phyloP scores from a whole-genome alignment of 2,329 filamentous ascomycete species.

The Chlorencoelia australis region DNA sequence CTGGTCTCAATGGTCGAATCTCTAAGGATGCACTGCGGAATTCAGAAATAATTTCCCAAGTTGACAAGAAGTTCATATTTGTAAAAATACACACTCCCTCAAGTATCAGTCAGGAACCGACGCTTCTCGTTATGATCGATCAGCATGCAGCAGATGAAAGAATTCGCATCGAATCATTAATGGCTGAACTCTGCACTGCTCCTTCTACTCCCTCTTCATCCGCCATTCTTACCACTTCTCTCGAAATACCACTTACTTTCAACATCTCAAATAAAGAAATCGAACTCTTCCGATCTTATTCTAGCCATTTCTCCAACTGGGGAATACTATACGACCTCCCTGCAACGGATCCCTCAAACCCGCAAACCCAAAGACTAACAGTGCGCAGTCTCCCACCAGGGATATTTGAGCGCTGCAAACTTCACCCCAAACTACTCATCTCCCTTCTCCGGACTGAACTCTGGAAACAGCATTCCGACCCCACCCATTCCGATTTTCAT shows the following conservation, averaged over 20 bases:
- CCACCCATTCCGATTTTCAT: background rate
- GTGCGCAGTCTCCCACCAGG: constrained; percentile 55
- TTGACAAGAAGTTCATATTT: constrained; percentile 85
- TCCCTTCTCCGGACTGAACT: constrained; percentile 66
- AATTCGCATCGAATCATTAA: constrained; percentile 64
- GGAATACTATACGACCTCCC: constrained; percentile 47
- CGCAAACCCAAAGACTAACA: constrained; percentile 27
- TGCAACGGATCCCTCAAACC: background rate
- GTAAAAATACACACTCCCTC: constrained; percentile 33
- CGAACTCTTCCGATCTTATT: constrained; percentile 43
- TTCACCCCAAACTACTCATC: constrained; percentile 61
- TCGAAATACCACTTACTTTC: constrained; percentile 51
- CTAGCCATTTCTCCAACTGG: constrained; percentile 57
- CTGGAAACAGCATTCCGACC: constrained; percentile 43
- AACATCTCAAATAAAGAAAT: constrained; percentile 53
- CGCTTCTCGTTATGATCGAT: constrained; percentile 65
- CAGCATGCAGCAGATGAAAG: constrained; percentile 95
- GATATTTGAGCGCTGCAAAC: constrained; percentile 66
- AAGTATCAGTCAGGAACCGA: constrained; percentile 8
- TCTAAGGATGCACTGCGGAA: constrained; percentile 49
- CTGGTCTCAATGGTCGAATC: constrained; percentile 36
- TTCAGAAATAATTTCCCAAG: constrained; percentile 66
- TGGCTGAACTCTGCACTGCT: constrained; percentile 42
- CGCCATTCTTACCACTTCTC: constrained; percentile 27
- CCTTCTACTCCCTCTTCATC: constrained; percentile 4